Conservation (phyloP, 768 basidiomycete genomes). For the Tylopilus plumbeoviolaceoides region DNA sequence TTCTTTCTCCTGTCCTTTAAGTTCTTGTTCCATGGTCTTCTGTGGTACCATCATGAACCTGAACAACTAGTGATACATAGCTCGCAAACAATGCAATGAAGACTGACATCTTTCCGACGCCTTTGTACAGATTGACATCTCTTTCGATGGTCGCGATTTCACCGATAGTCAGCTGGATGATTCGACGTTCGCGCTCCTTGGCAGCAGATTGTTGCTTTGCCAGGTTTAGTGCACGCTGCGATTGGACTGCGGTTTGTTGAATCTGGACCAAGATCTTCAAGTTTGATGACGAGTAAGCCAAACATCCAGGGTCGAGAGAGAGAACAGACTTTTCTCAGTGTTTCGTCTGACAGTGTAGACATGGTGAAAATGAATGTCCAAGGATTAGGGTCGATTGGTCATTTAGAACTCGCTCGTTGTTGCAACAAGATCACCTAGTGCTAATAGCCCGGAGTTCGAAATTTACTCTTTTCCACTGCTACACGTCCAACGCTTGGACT, state of each 20-base stretch:
- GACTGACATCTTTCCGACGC: constrained; percentile 89
- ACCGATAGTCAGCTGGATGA: constrained; percentile 83
- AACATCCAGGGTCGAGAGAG: not conserved
- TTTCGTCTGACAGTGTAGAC: constrained; percentile 71
- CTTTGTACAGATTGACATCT: constrained; percentile 84
- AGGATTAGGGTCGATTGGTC: constrained; percentile 9
- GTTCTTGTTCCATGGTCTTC: constrained; percentile 68
- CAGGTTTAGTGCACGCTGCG: constrained; percentile 71
- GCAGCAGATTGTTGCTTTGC: constrained; percentile 69
- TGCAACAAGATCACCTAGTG: no score
- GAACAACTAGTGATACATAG: not conserved
- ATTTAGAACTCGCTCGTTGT: not conserved
- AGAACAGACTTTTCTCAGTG: constrained; percentile 63
- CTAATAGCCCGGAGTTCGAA: constrained; percentile 32
- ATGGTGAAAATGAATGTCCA: constrained; percentile 33
- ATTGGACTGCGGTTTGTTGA: constrained; percentile 84
- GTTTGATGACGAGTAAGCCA: constrained; percentile 21
- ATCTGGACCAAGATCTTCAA: constrained; percentile 95
- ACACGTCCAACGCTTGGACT: constrained; percentile 19
- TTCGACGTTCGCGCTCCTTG: constrained; percentile 87
- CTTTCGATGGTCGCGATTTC: constrained; percentile 71
- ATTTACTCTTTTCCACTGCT: constrained; percentile 18
- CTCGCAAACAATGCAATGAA: not conserved
- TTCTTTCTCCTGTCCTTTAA: constrained; percentile 77
- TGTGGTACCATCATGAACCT: constrained; percentile 93